Base-by-base conservation (phyloP, 208 protist genomes). In the Acanthamoeba rhysodes region DNA sequence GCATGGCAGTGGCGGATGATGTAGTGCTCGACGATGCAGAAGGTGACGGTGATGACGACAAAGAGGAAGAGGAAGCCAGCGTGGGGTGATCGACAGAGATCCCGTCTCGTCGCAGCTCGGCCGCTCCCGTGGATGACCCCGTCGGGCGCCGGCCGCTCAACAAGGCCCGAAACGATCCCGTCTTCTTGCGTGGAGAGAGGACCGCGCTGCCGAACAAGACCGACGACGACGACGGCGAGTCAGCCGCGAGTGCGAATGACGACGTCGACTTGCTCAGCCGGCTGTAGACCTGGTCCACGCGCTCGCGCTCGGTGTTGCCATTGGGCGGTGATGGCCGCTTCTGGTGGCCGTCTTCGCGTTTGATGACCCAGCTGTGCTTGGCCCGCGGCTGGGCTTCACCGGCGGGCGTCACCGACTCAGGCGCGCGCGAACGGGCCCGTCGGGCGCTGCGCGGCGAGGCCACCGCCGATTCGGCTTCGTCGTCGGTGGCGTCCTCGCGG, bases 361-460 rank as follows among this genome's bases (percentile, higher is more conserved):
- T 68, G 62, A 68, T 68, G 62, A 68, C 27, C 62, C 62, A 68
- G 62, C 62, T 68, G 62, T 68, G 62, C 62, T 68, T 68, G 62
- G 18, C 62, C 62, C 32, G 29, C 4, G 59, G 59, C 7, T 57
- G 50, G 12, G 12, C 50, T 7, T 57, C 50, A 1, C 10, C 50
- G 50, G 4, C 3, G 50, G 9, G 62, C 62, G 18, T 4, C 45
- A 48, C 45, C 45, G 45, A 12, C 45, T 48, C 45, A 7, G 32
- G 2, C 24, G 62, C 14, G 62, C 62, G 62, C 24, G 62, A 24
- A 22, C 62, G 57, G 14, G 1, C 24, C 62, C 18, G 18, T 14
- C 62, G 62, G 24, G 62, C 59, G 59, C 18, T 8, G 24, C 62
- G 18, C 18, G 62, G 16, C 22, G 62, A 68, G 27, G 27, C 16